phyloP scores from a whole-genome alignment of 2,329 filamentous ascomycete genomes.

The Curvularia sp. region DNA sequence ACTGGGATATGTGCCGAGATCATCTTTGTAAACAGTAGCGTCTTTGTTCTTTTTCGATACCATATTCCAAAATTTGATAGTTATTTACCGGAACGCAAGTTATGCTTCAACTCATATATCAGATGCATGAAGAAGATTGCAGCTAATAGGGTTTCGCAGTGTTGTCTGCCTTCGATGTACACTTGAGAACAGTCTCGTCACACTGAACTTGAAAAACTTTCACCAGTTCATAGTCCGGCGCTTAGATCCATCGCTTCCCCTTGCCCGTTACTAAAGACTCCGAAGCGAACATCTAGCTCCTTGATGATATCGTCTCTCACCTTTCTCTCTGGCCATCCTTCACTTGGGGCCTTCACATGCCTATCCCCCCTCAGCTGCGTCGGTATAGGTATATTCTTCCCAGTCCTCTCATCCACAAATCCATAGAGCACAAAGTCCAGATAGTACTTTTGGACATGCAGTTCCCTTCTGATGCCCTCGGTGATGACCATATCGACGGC shows the following conservation, averaged over 20 bases:
- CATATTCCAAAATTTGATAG: background rate
- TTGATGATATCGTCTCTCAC: conserved; percentile 3
- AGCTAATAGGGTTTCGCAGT: background rate
- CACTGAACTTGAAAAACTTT: background rate
- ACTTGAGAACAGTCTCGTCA: background rate
- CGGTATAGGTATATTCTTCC: conserved; percentile 59
- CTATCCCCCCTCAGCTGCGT: conserved; percentile 61
- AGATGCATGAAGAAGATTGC: background rate
- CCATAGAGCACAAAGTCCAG: conserved; percentile 69
- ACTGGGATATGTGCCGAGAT: background rate
- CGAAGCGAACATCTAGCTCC: conserved; percentile 13
- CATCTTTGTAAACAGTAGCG: background rate
- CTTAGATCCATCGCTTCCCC: background rate
- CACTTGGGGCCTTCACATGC: conserved; percentile 24
- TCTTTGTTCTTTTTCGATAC: too few species aligned
- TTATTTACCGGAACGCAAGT: background rate
- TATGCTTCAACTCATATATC: background rate
- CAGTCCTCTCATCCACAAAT: conserved; percentile 60
- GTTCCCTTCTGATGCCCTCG: conserved; percentile 62
- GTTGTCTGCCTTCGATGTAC: background rate
- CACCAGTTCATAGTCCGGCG: too few species aligned
- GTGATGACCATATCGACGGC: conserved; percentile 49
- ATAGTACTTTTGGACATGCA: conserved; percentile 63
- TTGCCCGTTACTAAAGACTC: background rate
- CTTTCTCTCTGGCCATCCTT: conserved; percentile 12